A percentile compares a stretch with the other conserved stretches of the same genome.
phyloP scores from a whole-genome alignment of 345 rosid genomes.

The Ceriops zippeliana region DNA sequence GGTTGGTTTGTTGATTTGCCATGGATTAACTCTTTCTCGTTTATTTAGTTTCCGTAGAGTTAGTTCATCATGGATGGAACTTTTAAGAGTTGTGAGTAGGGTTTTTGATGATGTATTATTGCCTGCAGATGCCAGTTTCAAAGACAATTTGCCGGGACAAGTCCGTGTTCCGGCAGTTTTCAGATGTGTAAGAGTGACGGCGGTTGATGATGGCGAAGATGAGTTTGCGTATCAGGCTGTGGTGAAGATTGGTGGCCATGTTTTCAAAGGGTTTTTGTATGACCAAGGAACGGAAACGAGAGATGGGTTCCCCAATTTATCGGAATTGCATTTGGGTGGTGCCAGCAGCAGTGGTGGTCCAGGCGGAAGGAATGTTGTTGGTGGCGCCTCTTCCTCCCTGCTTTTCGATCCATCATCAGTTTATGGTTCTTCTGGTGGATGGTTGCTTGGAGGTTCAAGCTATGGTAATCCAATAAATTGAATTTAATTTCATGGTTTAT shows the following conservation, averaged over 20 bases:
- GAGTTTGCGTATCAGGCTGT: conserved; percentile 91
- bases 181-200: conserved; percentile 91
- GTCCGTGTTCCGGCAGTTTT: conserved; percentile 85
- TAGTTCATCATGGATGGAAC: background rate
- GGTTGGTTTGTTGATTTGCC: conserved; percentile 38
- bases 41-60: background rate
- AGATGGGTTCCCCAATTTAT: conserved; percentile 71
- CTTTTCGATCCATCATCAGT: conserved; percentile 50
- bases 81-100: conserved; percentile 19
- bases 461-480: conserved; percentile 66
- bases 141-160: conserved; percentile 70
- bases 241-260: conserved; percentile 85
- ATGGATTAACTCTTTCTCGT: background rate
- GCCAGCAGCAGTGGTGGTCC: conserved; percentile 25
- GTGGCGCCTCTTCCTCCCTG: conserved; percentile 54
- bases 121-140: conserved; percentile 51
- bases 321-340: conserved; percentile 86
- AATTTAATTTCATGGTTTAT: conserved; percentile 14
- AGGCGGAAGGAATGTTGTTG: conserved; percentile 47
- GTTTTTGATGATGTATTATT: conserved; percentile 19
- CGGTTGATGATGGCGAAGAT: conserved; percentile 85
- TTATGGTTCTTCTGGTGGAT: conserved; percentile 56
- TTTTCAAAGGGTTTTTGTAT: conserved; percentile 84
- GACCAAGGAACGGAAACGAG: conserved; percentile 75
- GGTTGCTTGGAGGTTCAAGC: conserved; percentile 55